These are phyloP conservation scores for Ochromonas danica DNA, from an alignment of 108 stramenopile genomes.

Conservation along the genomic window DNA sequence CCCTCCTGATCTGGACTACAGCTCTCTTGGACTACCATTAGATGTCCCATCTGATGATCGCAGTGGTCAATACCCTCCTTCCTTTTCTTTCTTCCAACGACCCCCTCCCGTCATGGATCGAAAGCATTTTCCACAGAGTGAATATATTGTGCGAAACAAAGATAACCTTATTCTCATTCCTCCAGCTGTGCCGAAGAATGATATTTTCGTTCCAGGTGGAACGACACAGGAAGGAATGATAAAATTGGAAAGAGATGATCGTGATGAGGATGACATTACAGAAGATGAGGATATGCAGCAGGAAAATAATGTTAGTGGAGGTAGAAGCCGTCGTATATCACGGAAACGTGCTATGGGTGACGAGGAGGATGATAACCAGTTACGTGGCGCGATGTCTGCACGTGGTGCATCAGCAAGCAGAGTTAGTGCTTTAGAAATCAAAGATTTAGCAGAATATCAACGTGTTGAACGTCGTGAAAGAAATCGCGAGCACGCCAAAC, in stretches of 20 bases:
- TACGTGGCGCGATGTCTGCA: too few relatives aligned
- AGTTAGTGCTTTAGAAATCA: too few relatives aligned
- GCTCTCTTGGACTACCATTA: neutral
- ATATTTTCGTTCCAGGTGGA: neutral
- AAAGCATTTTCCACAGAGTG: neutral
- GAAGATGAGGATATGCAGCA: neutral
- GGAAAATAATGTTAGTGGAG: slow-evolving; percentile 20
- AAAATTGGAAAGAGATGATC: neutral
- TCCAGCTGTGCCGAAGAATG: neutral
- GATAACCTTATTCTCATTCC: neutral
- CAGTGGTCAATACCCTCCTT: neutral
- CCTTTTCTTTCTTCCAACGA: neutral
- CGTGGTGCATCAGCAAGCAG: too few relatives aligned
- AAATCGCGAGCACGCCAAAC: slow-evolving; percentile 88
- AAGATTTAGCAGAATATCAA: neutral
- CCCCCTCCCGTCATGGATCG: neutral
- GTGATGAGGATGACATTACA: slow-evolving; percentile 10
- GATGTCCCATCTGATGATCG: neutral
- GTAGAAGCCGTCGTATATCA: slow-evolving; percentile 74
- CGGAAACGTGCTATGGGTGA: too few relatives aligned
- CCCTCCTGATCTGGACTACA: neutral
- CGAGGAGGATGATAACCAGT: too few relatives aligned
- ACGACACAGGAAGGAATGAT: neutral
- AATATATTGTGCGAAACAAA: neutral
- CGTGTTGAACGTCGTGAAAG: slow-evolving; percentile 57